Percentiles rank a stretch among this genome's conserved stretches.
These are phyloP conservation scores for Coriaria nepalensis DNA, from an alignment of 306 rosid genomes.

Conservation along the genomic window DNA sequence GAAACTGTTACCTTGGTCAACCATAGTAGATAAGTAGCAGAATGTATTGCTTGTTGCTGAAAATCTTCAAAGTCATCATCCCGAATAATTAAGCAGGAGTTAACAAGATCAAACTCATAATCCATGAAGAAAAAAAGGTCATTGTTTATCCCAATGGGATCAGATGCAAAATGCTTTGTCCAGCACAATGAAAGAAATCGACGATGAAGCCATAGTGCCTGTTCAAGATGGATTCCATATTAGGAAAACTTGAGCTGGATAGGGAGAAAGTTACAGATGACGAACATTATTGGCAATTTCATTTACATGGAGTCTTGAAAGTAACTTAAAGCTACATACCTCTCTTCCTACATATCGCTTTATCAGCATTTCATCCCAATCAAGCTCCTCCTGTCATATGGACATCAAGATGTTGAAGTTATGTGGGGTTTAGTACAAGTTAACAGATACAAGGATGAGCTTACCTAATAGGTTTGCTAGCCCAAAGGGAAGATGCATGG, in stretches of 20 bases:
- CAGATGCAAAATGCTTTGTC: constrained; percentile 30
- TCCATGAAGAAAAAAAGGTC: constrained; percentile 32
- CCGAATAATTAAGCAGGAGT: constrained; percentile 32
- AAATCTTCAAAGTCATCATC: constrained; percentile 51
- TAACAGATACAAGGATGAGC: background rate
- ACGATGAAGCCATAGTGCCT: constrained; percentile 93
- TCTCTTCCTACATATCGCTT: constrained; percentile 77
- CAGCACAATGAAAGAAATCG: constrained; percentile 58
- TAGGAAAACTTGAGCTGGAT: too few species aligned
- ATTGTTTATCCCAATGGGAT: constrained; percentile 15
- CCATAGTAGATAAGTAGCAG: constrained; percentile 55
- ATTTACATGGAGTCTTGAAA: too few species aligned
- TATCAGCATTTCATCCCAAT: constrained; percentile 66
- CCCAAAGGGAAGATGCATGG: too few species aligned
- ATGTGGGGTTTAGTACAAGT: background rate
- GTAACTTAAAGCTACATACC: constrained; percentile 34
- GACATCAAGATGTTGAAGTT: constrained; percentile 10
- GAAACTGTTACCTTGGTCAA: constrained; percentile 41
- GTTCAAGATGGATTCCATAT: constrained; percentile 17
- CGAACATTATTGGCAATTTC: too few species aligned
- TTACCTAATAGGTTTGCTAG: too few species aligned
- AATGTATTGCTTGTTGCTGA: constrained; percentile 49
- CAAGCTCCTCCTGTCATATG: constrained; percentile 64
- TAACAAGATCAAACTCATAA: constrained; percentile 38
- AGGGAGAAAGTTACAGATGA: too few species aligned